phyloP scores from a whole-genome alignment of 139 green algal species.

The Trebouxia sp. region DNA sequence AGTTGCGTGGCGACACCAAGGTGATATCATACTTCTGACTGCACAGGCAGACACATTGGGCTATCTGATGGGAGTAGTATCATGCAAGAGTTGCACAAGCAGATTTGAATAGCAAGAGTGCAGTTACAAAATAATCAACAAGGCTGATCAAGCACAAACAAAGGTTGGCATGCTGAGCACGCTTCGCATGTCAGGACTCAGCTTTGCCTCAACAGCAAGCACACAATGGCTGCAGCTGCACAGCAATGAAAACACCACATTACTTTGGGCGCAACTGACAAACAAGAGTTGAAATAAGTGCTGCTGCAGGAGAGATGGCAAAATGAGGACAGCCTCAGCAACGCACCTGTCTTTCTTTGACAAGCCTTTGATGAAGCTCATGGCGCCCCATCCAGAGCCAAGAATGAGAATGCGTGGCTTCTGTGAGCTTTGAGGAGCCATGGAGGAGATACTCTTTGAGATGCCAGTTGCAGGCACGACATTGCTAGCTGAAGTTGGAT shows the following conservation, averaged over 20 bases:
- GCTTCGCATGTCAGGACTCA: too few species aligned
- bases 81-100: neutral
- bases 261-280: neutral
- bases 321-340: neutral
- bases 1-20: conserved; percentile 89
- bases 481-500: conserved; percentile 1
- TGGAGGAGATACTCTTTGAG: neutral
- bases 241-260: too few species aligned
- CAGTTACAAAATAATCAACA: neutral
- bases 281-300: neutral
- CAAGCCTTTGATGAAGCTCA: conserved; percentile 79
- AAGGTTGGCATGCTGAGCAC: neutral
- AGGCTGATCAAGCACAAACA: neutral
- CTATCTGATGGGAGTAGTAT: neutral
- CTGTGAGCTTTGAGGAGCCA: neutral
- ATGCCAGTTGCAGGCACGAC: conserved; percentile 13
- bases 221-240: neutral
- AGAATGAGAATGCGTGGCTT: conserved; percentile 75
- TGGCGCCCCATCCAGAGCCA: conserved; percentile 75
- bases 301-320: neutral
- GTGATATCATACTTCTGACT: conserved; percentile 77
- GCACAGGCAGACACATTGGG: neutral
- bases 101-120: too few species aligned
- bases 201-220: neutral
- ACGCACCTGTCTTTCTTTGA: conserved; percentile 50